A percentile compares a stretch with the other conserved stretches of the same genome.
These are phyloP conservation scores for Omphalotus guepiniiformis DNA, from an alignment of 768 basidiomycete genomes.

Conservation along the genomic window DNA sequence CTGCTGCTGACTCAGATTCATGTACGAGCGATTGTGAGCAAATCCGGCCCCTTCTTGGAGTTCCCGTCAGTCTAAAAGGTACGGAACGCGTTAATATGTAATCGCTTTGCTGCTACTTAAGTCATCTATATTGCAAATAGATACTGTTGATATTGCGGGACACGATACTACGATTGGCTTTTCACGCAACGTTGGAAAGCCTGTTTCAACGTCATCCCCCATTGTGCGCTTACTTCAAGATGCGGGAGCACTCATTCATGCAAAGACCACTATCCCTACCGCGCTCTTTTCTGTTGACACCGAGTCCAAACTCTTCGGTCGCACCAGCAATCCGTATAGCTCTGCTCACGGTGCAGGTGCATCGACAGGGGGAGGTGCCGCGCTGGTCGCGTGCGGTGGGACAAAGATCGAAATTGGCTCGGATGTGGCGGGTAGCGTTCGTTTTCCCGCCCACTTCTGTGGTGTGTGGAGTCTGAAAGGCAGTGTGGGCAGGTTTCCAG, in stretches of 20 bases:
- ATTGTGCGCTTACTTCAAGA: slow-evolving; percentile 54
- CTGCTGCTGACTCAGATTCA: slow-evolving; percentile 33
- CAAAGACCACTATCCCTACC: slow-evolving; percentile 59
- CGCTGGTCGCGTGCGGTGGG: slow-evolving; percentile 61
- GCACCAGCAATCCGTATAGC: slow-evolving; percentile 61
- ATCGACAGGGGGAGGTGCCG: slow-evolving; percentile 67
- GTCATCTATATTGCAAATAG: slow-evolving; percentile 12
- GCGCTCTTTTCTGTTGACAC: slow-evolving; percentile 57
- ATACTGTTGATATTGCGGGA: slow-evolving; percentile 47
- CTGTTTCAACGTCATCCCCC: slow-evolving; percentile 43
- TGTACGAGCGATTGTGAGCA: slow-evolving; percentile 26
- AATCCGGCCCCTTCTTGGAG: slow-evolving; percentile 54
- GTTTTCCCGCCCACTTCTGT: slow-evolving; percentile 71
- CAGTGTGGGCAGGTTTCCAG: slow-evolving; percentile 54
- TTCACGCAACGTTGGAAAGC: slow-evolving; percentile 43
- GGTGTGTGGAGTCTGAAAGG: slow-evolving; percentile 65
- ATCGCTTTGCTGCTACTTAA: neutral
- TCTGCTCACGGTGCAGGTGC: slow-evolving; percentile 50
- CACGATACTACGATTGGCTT: slow-evolving; percentile 62
- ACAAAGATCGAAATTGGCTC: slow-evolving; percentile 67
- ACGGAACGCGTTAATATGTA: slow-evolving; percentile 15
- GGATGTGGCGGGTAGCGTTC: slow-evolving; percentile 69
- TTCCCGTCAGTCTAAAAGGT: slow-evolving; percentile 71
- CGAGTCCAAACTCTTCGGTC: slow-evolving; percentile 56
- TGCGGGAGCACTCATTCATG: slow-evolving; percentile 60